Evolutionary conservation across 345 rosid species (phyloP), one percentile per base, ranked within the genome.

Genomic region (Populus davidiana): DNA sequence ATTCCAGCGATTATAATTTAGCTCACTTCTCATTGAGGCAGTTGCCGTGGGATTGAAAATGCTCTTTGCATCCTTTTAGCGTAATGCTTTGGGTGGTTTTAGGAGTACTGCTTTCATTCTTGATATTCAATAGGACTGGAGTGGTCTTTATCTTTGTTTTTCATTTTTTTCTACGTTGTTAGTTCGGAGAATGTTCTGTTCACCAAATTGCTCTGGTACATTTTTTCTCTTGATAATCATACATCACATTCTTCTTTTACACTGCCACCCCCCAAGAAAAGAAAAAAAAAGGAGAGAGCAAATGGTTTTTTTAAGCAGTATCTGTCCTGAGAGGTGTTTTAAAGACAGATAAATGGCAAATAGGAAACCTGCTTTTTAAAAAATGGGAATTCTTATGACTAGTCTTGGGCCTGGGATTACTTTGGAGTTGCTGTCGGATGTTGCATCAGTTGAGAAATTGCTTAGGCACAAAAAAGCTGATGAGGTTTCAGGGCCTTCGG

Each of bases 391-490:
- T 50, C 21, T 50, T 50, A 5, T 50, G 20, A 50, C 21, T 50
- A 50, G 56, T 50, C 56, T 41, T 43, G 93, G 93, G 67, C 95
- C 99, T 43, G 97, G 96, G 74, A 96, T 97, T 77, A 88, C 98
- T 62, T 88, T 96, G 85, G 97, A 96, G 83, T 93, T 9, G 44
- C 44, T 41, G 44, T 41, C 90, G 85, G 88, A 95, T 50, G 76
- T 96, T 69, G 83, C 92, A 17, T 85, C 92, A 69, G 84, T 91
- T 27, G 94, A 92, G 76, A 91, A 88, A 76, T 80, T 96, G 86
- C 92, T 56, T 78, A 97, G 98, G 21, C 89, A 92, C 87, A 92
- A 88, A 59, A 91, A 86, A 84, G 95, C 94, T 74, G 84, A 77
- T 67, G 90, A 92, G 88, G 88, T 93, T 79, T 83, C 89, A 16